Evolutionary conservation across 148 eudicot species (phyloP).

Genomic region (Pouteria glomerata): DNA sequence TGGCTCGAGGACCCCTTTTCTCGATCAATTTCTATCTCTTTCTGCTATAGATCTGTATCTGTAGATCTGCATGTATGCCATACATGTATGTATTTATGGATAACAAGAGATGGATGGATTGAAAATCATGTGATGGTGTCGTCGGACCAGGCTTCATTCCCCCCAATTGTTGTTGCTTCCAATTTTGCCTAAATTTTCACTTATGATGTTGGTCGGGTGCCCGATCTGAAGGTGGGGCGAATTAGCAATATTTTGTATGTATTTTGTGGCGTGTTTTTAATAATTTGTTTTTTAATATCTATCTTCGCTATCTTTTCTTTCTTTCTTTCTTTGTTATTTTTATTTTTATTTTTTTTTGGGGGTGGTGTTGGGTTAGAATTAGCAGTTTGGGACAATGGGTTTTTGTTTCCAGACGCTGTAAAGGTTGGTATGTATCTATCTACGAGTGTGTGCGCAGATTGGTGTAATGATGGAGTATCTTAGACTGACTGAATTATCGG

Average conservation of each 20-base stretch:
- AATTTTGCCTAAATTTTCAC: too few species aligned
- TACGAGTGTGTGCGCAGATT: constrained; percentile 36
- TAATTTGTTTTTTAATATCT: too few species aligned
- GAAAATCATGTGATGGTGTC: constrained; percentile 8
- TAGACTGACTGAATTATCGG: constrained; percentile 19
- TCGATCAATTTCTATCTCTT: background rate
- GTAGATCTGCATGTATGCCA: background rate
- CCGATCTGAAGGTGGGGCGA: constrained; percentile 13
- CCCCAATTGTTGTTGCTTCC: constrained; percentile 30
- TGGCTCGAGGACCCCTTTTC: constrained; percentile 64
- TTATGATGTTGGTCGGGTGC: background rate
- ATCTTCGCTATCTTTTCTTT: too few species aligned
- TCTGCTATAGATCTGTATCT: background rate
- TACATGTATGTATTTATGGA: background rate
- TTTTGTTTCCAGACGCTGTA: background rate
- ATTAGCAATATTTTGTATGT: too few species aligned
- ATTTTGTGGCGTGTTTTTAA: too few species aligned
- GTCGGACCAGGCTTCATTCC: constrained; percentile 79
- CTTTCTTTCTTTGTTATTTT: background rate
- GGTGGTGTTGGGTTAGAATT: background rate
- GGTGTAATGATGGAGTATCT: constrained; percentile 49
- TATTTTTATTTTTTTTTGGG: background rate
- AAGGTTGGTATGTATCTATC: too few species aligned
- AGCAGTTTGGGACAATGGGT: background rate
- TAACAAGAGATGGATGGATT: background rate